Base-by-base conservation (phyloP, 2,329 filamentous ascomycete genomes). In the Corynespora cassiicola region DNA sequence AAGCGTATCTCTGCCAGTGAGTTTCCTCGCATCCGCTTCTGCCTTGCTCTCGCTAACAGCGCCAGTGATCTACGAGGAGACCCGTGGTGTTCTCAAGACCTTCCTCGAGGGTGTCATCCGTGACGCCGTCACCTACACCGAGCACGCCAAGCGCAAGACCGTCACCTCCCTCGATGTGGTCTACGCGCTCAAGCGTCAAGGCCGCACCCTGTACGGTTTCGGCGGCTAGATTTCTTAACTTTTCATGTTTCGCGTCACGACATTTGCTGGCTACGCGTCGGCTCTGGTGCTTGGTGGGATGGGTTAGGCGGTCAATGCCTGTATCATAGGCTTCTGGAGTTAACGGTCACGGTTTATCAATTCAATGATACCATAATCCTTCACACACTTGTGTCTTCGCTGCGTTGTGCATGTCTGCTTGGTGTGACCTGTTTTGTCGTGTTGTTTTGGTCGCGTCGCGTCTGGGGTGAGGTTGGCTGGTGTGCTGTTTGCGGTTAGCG, bases 1-100 rank as follows among this genome's bases (percentile, higher is more conserved):
- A 96, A 96, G 89, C 91, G 91, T 95, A 96, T 96, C 69, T 96
- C 90, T 68, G 91, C 91, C 73, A 95, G 22, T 24, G 22, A 24
- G 22, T 24, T 85, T 78, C 42, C n/a, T n/a, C 9, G 22, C 36
- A 40, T 41, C 24, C 33, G n/a, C 30, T 2, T 34, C 37, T 20
- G 30, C 6, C n/a, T 24, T 7, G 23, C 12, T 14, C 17, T 24
- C 11, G 8, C 15, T 57, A 81, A 79, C n/a, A 24, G 22, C 22
- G 7, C n/a, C 22, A 24, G 22, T 88, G 86, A 89, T 89, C 78
- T 89, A 89, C 79, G 86, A 88, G 72, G 84, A 90, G 79, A 89
- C 86, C 63, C 86, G 86, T 69, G 85, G 85, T 80, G 86, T 89
- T 64, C 80, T 90, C 64, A 89, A 89, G 82, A 86, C 85, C 72